Base-by-base conservation (phyloP, 2,329 filamentous ascomycete genomes). In the Colletotrichum chlorophyti region DNA sequence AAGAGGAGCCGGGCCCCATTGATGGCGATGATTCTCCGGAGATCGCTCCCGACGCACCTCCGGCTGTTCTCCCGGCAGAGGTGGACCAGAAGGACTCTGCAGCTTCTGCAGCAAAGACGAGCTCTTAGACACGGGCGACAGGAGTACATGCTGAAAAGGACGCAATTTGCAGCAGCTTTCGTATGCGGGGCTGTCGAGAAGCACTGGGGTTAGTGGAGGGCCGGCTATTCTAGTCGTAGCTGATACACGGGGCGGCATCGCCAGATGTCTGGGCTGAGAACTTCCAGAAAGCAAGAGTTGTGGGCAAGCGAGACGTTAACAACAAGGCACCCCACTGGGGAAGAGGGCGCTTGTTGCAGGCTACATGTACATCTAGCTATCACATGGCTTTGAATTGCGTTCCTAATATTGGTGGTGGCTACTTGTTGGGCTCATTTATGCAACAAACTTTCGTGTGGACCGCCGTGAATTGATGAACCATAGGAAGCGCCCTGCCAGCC, bases 1-100 rank as follows among this genome's bases (percentile, higher is more conserved):
- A 83, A 60, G 82, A 85, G 65, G 81, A 84, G 60, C 76, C 79
- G 2, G 65, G 63, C 1, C 66, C 68, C 4, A 66, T 74, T 8
- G 72, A 73, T 7, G 70, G 69, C 5, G 72, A 72, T n/a, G 64
- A 65, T 38, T 63, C 69, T 6, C 63, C 69, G 6, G 69, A 72
- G 35, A 60, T 63, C 17, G 46, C 32, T 12, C 38, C 45, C 23
- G 57, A 57, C 27, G 38, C 43, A 17, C 37, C 32, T 19, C 51
- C 57, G 17, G 57, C 51, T 11, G 21, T 46, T 34, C 47, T 60
- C 4, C 57, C 57, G 11, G 53, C 51, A n/a, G 43, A 45, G 15
- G 57, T 60, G 12, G 57, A 60, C 31, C 57, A 60, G 40, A 57
- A 29, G 8, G 57, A 60, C 32, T 21, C 51, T 27, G 40, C 40